Conservation (phyloP, 345 rosid genomes). For the Bruguiera sexangula region DNA sequence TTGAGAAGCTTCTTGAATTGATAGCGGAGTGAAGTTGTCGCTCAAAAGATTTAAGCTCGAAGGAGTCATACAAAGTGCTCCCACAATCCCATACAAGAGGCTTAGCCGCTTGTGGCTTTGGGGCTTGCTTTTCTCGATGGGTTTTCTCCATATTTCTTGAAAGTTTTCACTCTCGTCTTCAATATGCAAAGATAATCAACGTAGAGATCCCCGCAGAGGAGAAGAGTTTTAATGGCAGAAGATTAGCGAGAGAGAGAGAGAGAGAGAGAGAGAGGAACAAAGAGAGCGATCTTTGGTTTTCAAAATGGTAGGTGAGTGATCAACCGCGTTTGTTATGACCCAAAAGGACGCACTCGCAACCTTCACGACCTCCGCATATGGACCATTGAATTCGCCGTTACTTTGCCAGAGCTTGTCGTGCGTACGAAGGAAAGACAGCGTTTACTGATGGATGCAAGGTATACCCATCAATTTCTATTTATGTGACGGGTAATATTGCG, state of each 20-base stretch:
- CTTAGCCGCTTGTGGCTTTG: conserved; percentile 4
- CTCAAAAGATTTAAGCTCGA: conserved; percentile 72
- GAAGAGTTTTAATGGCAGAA: background rate
- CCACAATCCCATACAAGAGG: conserved; percentile 71
- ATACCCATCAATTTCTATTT: no score
- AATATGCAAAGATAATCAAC: background rate
- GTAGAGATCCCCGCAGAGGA: background rate
- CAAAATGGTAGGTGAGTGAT: conserved; percentile 29
- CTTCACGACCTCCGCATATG: conserved; percentile 31
- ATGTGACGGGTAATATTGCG: no score
- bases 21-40: conserved; percentile 76
- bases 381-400: conserved; percentile 22
- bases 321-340: conserved; percentile 30
- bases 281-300: conserved; percentile 1
- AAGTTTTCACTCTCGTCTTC: conserved; percentile 9
- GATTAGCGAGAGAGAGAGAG: background rate
- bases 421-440: conserved; percentile 3
- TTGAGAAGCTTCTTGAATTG: conserved; percentile 52
- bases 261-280: background rate
- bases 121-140: conserved; percentile 6
- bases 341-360: conserved; percentile 1
- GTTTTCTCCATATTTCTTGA: conserved; percentile 4
- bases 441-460: conserved; percentile 10
- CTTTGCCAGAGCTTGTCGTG: background rate
- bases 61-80: conserved; percentile 78